Evolutionary conservation across 202 grass and related monocot species (phyloP), one percentile per base, ranked within the genome.

Genomic region (Schoenoplectus tabernaemontani): DNA sequence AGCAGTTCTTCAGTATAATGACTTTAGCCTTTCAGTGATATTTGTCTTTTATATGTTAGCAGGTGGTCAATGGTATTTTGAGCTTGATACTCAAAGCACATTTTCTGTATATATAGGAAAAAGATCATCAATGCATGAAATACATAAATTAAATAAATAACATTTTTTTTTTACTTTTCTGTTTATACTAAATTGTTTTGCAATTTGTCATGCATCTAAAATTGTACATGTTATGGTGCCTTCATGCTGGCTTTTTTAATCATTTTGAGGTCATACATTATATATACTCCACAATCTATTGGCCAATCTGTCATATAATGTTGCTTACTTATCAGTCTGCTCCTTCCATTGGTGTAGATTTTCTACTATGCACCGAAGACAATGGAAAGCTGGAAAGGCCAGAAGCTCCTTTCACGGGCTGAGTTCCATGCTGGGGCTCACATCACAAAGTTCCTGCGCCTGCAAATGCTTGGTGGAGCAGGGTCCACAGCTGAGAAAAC

Each of bases 351-450:
- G 74, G 13, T 86, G 80, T 86, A 97, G 91, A 94, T 98, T 56
- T 94, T 98, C 37, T 98, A 94, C 76, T 94, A 98, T 88, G 95
- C 95, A 60, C 89, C 95, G 44, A 98, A 92, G 87, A 90, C 85
- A 47, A 84, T 98, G 68, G 95, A 97, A 86, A 94, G 95, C 54
- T 98, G 91, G 95, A 98, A 98, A 81, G 95, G 95, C 12, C 94
- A 97, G 82, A 97, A 97, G 68, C 91, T 97, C 33, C 84, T 97
- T 67, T 83, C 89, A 5, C 85, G 91, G 59, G 89, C 89, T 63
- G 95, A 97, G 62, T 87, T 97, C 85, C 95, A 94, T 90, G 87
- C 87, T 62, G 95, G 95, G 23, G 80, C 87, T 48, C 87, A 90
- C 71, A 78, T 97, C 44, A 84, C 87, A 0, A 97, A 97, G 70